phyloP scores from a whole-genome alignment of 2,329 filamentous ascomycete genomes.

The Colletotrichum cereale region DNA sequence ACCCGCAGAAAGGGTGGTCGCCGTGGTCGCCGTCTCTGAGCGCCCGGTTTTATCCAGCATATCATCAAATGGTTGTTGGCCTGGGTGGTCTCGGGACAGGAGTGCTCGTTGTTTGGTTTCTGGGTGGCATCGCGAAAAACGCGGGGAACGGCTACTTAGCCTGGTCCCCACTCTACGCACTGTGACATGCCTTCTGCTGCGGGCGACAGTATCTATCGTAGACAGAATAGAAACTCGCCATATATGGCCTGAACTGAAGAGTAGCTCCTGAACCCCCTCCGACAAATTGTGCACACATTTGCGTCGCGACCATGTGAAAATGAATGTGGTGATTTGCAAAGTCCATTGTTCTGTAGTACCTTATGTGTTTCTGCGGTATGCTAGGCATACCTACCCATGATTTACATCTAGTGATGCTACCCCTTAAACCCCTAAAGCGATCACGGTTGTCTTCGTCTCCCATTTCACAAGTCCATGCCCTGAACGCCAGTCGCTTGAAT shows the following conservation, averaged over 20 bases:
- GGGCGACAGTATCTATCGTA: slow-evolving; percentile 42
- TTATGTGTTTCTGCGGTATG: neutral
- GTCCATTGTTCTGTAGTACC: neutral
- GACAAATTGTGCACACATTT: slow-evolving; percentile 9
- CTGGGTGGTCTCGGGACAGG: slow-evolving; percentile 46
- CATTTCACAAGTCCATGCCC: neutral
- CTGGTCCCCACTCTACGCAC: slow-evolving; percentile 71
- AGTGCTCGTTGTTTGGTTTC: slow-evolving; percentile 62
- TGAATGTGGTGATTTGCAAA: rapidly evolving
- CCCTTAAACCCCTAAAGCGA: no score
- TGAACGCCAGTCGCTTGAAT: neutral
- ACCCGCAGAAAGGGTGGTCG: slow-evolving; percentile 99
- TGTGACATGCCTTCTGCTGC: slow-evolving; percentile 41
- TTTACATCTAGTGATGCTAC: neutral
- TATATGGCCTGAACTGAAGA: slow-evolving; percentile 43
- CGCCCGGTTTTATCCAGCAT: slow-evolving; percentile 51
- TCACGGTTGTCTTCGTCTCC: no score
- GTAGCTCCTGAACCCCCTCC: slow-evolving; percentile 40
- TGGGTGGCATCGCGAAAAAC: slow-evolving; percentile 77
- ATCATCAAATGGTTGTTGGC: slow-evolving; percentile 26
- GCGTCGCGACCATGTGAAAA: neutral
- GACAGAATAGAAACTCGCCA: slow-evolving; percentile 43
- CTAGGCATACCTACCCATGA: neutral
- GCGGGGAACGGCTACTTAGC: slow-evolving; percentile 76
- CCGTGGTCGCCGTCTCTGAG: slow-evolving; percentile 99